Evolutionary conservation across 2,329 filamentous ascomycete genomes (phyloP).

Genomic region (Neofusicoccum sp.): DNA sequence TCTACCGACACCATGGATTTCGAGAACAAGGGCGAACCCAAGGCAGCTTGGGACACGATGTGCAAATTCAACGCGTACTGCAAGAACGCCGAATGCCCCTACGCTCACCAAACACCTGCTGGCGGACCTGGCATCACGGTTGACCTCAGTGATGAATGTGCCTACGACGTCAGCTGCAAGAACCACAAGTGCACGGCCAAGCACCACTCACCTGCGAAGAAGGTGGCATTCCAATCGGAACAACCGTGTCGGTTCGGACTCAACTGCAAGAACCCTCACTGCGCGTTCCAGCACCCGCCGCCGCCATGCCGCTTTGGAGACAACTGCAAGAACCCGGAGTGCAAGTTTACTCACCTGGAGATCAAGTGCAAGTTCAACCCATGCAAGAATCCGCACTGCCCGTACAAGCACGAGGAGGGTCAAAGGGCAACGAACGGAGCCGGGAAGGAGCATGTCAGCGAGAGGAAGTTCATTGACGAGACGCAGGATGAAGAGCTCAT

Average conservation of each 20-base stretch:
- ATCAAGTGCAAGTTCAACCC: conserved; percentile 89
- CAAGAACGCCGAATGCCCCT: conserved; percentile 86
- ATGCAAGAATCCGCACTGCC: conserved; percentile 84
- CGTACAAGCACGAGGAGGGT: conserved; percentile 88
- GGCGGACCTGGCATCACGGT: conserved; percentile 76
- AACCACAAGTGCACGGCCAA: conserved; percentile 91
- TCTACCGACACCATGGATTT: conserved; percentile 56
- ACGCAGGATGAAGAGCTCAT: conserved; percentile 71
- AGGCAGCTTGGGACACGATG: conserved; percentile 62
- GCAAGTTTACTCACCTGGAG: conserved; percentile 87
- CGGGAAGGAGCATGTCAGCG: conserved; percentile 72
- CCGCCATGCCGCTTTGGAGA: conserved; percentile 89
- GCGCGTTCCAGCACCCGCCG: conserved; percentile 89
- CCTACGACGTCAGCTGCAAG: conserved; percentile 88
- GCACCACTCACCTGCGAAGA: conserved; percentile 88
- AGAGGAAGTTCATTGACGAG: conserved; percentile 83
- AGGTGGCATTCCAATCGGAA: conserved; percentile 75
- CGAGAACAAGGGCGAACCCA: conserved; percentile 59
- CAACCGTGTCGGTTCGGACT: conserved; percentile 90
- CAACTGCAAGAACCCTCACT: conserved; percentile 79
- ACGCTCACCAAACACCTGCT: conserved; percentile 91
- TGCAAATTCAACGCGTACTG: conserved; percentile 92
- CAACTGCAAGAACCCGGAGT: conserved; percentile 78
- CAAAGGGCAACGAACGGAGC: conserved; percentile 66
- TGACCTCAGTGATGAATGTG: conserved; percentile 79